phyloP scores from a whole-genome alignment of 495 filamentous ascomycete genomes.

The Daldinia decipiens region DNA sequence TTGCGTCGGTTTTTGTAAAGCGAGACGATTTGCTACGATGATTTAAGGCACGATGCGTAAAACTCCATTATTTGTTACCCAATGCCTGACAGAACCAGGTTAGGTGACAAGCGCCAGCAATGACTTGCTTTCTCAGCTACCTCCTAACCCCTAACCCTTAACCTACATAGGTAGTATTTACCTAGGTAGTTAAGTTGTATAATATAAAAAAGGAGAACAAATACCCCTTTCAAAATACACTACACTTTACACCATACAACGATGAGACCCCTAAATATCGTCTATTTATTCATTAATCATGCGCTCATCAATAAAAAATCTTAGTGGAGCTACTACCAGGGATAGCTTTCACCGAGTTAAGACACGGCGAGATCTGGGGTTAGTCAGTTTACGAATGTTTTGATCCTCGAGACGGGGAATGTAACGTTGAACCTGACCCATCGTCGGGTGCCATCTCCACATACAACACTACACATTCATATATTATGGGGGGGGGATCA shows the following conservation, averaged over 20 bases:
- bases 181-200: background rate
- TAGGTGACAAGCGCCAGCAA: background rate
- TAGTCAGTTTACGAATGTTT: background rate
- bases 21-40: too few relatives aligned
- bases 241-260: conserved; percentile 1
- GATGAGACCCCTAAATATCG: background rate
- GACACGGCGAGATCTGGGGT: background rate
- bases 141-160: too few relatives aligned
- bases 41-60: background rate
- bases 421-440: background rate
- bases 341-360: conserved; percentile 2
- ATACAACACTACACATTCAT: background rate
- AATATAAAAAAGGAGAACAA: too few relatives aligned
- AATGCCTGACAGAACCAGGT: background rate
- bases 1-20: too few relatives aligned
- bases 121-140: background rate
- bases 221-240: background rate
- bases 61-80: background rate
- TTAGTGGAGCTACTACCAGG: background rate
- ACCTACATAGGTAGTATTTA: background rate
- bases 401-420: background rate
- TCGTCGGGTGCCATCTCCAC: background rate
- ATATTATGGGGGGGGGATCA: conserved; percentile 1
- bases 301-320: background rate
- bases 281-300: background rate